phyloP scores from a whole-genome alignment of 2,329 filamentous ascomycete species.

The Colletotrichum sp. region DNA sequence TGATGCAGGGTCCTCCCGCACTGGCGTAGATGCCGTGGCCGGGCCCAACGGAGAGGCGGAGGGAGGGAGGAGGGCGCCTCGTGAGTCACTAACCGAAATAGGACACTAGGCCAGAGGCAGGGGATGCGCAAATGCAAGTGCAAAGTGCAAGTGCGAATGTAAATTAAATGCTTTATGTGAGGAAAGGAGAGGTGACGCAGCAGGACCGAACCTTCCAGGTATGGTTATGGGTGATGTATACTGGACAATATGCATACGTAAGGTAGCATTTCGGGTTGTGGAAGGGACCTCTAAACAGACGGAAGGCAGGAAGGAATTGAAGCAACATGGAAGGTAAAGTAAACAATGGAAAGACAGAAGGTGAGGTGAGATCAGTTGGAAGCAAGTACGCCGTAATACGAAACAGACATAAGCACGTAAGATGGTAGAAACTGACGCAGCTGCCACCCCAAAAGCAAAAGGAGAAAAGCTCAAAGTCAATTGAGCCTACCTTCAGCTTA shows the following conservation, averaged over 20 bases:
- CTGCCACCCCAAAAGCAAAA: not conserved
- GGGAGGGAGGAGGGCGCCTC: not conserved
- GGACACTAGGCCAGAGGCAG: not conserved
- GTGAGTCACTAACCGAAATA: not conserved
- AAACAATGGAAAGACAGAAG: not conserved
- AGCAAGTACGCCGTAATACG: not conserved
- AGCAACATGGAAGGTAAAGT: not conserved
- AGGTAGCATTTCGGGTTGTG: not conserved
- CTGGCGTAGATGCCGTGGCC: not conserved
- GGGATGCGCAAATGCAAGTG: not conserved
- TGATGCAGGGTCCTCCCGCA: constrained; percentile 2
- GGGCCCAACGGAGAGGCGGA: not conserved
- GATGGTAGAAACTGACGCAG: not conserved
- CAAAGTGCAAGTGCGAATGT: not conserved
- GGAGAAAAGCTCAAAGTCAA: not conserved
- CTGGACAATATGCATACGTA: not conserved
- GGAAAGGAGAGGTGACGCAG: not conserved
- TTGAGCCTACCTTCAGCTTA: not conserved
- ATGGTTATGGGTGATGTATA: not conserved
- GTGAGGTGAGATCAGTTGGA: not conserved
- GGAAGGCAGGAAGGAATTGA: not conserved
- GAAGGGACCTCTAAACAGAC: not conserved
- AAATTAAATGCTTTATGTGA: not conserved
- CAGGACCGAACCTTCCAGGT: not conserved
- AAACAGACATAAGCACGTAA: not conserved